A percentile compares a stretch with the other conserved stretches of the same genome.
These are phyloP conservation scores for Avena sativa DNA, from an alignment of 176 grass and related monocot genomes.

Conservation along the genomic window DNA sequence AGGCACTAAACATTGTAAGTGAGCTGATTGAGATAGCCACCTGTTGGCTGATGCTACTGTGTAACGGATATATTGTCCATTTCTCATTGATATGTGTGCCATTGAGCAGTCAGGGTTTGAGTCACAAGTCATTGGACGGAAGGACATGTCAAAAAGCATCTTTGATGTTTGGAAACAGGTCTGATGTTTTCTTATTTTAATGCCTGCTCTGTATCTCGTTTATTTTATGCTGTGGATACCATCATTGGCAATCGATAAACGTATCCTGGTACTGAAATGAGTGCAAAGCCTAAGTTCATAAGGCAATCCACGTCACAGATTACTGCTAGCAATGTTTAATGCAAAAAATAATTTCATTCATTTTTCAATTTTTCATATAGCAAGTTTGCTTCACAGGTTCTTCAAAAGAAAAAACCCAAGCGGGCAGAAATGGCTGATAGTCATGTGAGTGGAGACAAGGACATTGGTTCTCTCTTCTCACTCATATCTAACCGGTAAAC, in stretches of 20 bases:
- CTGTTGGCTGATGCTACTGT: slow-evolving; percentile 31
- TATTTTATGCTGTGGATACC: slow-evolving; percentile 24
- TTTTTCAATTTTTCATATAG: neutral
- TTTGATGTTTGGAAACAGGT: slow-evolving; percentile 96
- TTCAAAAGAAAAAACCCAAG: slow-evolving; percentile 84
- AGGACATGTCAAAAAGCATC: slow-evolving; percentile 92
- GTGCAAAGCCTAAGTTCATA: slow-evolving; percentile 16
- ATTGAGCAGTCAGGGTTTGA: slow-evolving; percentile 71
- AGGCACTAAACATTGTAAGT: slow-evolving; percentile 85
- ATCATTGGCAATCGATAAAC: neutral
- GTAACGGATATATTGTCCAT: slow-evolving; percentile 6
- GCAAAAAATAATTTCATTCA: neutral
- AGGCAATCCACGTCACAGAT: neutral
- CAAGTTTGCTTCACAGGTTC: slow-evolving; percentile 58
- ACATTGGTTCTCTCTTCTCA: slow-evolving; percentile 68
- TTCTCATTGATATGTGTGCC: slow-evolving; percentile 38
- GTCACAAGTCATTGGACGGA: slow-evolving; percentile 87
- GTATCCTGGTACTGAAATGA: neutral
- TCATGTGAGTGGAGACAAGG: slow-evolving; percentile 51
- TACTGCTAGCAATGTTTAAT: slow-evolving; percentile 27
- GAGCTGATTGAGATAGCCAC: slow-evolving; percentile 33
- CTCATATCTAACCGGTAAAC: slow-evolving; percentile 87
- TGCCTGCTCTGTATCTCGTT: slow-evolving; percentile 19
- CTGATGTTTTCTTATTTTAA: slow-evolving; percentile 35
- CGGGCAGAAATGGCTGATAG: slow-evolving; percentile 52